phyloP scores from a whole-genome alignment of 331 rosid species.

The Erythrophleum ivorense region DNA sequence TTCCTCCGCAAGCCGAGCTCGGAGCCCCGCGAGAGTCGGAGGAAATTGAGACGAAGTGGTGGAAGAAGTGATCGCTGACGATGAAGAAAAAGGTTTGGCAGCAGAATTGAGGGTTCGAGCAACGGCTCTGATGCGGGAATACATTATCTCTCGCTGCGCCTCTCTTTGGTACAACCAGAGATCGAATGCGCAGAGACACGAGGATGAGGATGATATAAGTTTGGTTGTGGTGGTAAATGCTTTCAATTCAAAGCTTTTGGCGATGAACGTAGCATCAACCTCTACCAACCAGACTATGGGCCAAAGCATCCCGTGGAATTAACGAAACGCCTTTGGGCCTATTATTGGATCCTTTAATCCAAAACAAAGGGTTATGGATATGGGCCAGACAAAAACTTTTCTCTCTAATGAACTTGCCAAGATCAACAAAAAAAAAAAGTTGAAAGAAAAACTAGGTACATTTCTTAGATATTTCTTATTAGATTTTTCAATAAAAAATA shows the following conservation, averaged over 20 bases:
- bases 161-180: constrained; percentile 30
- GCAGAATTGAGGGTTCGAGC: constrained; percentile 44
- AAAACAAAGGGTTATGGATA: not conserved
- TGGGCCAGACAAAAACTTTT: not conserved
- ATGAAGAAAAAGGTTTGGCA: constrained; percentile 53
- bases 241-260: not conserved
- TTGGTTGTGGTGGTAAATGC: not conserved
- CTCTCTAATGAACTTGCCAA: not conserved
- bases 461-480: too few species aligned
- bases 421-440: too few species aligned
- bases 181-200: constrained; percentile 21
- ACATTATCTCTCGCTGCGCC: constrained; percentile 46
- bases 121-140: constrained; percentile 44
- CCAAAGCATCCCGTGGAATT: not conserved
- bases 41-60: constrained; percentile 55
- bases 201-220: constrained; percentile 29
- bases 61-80: constrained; percentile 42
- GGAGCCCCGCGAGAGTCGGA: constrained; percentile 69
- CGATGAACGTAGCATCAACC: not conserved
- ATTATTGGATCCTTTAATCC: not conserved
- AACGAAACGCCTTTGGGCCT: not conserved
- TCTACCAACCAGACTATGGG: not conserved
- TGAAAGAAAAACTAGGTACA: too few species aligned
- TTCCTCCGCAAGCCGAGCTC: constrained; percentile 80
- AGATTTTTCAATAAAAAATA: too few species aligned